A percentile compares a stretch with the other conserved stretches of the same genome.
phyloP scores from a whole-genome alignment of 2,329 filamentous ascomycete genomes.

The Geosmithia morbida region DNA sequence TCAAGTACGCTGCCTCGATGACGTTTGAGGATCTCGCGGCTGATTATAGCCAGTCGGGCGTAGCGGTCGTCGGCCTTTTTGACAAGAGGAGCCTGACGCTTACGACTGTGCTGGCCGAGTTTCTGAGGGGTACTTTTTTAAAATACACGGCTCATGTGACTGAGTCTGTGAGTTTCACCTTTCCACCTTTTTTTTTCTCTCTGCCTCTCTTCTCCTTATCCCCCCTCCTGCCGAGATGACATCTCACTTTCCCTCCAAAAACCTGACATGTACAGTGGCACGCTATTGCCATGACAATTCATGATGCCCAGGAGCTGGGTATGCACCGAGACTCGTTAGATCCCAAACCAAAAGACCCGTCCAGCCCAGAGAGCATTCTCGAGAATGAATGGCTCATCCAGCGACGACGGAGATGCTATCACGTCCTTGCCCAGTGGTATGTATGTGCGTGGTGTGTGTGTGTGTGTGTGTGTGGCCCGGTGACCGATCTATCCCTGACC shows the following conservation, averaged over 20 bases:
- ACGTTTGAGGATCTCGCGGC: slow-evolving; percentile 44
- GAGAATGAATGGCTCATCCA: slow-evolving; percentile 46
- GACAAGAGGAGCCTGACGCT: slow-evolving; percentile 42
- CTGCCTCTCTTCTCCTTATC: background rate
- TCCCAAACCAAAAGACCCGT: slow-evolving; percentile 29
- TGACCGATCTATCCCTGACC: too few relatives aligned
- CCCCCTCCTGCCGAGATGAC: too few relatives aligned
- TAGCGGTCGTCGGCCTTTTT: slow-evolving; percentile 35
- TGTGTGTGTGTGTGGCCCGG: too few relatives aligned
- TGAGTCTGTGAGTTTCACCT: slow-evolving; percentile 29
- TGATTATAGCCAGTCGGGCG: slow-evolving; percentile 45
- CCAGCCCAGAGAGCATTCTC: slow-evolving; percentile 31
- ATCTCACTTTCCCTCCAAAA: too few relatives aligned
- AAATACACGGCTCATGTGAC: slow-evolving; percentile 46
- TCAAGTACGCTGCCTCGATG: slow-evolving; percentile 46
- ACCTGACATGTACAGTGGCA: slow-evolving; percentile 30
- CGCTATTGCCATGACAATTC: slow-evolving; percentile 38
- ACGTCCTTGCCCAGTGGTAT: slow-evolving; percentile 30
- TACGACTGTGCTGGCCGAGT: slow-evolving; percentile 41
- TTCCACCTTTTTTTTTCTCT: background rate
- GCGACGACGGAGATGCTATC: slow-evolving; percentile 37
- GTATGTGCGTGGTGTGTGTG: too few relatives aligned
- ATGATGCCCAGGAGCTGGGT: slow-evolving; percentile 48
- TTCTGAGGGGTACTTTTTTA: slow-evolving; percentile 38
- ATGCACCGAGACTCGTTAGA: slow-evolving; percentile 39